Evolutionary conservation across 2,329 filamentous ascomycete species (phyloP).

Genomic region (Cryphonectria naterciae): DNA sequence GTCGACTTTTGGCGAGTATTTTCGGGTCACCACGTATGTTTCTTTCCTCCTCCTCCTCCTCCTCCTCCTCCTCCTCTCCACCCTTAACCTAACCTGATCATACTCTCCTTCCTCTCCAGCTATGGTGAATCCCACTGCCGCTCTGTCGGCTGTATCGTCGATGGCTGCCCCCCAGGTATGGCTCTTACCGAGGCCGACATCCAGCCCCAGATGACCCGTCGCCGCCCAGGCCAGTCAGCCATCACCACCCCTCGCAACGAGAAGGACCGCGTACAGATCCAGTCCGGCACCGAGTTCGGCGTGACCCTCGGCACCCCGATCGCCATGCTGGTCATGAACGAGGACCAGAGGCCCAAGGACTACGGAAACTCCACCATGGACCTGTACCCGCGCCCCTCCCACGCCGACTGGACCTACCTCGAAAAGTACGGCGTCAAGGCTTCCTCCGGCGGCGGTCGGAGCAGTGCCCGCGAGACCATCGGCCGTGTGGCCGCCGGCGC

Average conservation of each 20-base stretch:
- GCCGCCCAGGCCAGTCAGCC: slow-evolving; percentile 84
- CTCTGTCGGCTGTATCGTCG: slow-evolving; percentile 92
- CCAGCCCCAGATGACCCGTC: slow-evolving; percentile 90
- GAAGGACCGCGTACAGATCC: slow-evolving; percentile 88
- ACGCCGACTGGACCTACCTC: slow-evolving; percentile 96
- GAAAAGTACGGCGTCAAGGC: slow-evolving; percentile 97
- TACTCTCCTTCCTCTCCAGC: slow-evolving; percentile 42
- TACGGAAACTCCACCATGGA: slow-evolving; percentile 92
- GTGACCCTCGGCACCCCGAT: slow-evolving; percentile 91
- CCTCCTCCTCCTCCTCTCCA: slow-evolving; percentile 15
- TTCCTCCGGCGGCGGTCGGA: slow-evolving; percentile 84
- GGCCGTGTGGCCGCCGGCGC: slow-evolving; percentile 88
- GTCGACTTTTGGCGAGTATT: slow-evolving; percentile 86
- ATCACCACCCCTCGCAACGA: slow-evolving; percentile 93
- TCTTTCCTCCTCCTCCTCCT: slow-evolving; percentile 27
- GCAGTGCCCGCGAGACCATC: slow-evolving; percentile 93
- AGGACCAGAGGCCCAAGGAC: slow-evolving; percentile 91
- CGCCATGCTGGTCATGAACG: slow-evolving; percentile 82
- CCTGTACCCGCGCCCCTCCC: slow-evolving; percentile 84
- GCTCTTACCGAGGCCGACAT: slow-evolving; percentile 83
- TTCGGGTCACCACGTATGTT: slow-evolving; percentile 79
- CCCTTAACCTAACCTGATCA: slow-evolving; percentile 15
- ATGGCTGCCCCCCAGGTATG: slow-evolving; percentile 88
- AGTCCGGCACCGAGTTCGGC: slow-evolving; percentile 90
- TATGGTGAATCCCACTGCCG: slow-evolving; percentile 90